Base-by-base conservation (phyloP, 164 flowering plant species). In the Litsea cubeba region DNA sequence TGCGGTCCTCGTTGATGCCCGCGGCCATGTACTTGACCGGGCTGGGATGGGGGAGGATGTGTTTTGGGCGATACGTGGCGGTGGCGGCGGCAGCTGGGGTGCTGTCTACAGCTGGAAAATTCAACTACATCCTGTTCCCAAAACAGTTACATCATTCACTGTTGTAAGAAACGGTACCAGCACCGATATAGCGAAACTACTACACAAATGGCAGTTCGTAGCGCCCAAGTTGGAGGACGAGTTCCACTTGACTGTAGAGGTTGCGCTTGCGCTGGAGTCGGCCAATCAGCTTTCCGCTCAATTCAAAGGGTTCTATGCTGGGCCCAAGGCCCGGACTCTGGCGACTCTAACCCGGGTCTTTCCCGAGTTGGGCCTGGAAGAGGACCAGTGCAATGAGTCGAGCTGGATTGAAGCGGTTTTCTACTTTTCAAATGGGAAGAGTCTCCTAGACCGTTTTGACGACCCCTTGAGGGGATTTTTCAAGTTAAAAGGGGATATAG, bases 51-150 rank as follows among this genome's bases (percentile, higher is more conserved):
- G 81, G 3, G 81, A 79, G 54, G 81, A 73, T 24, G 46, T 79
- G n/a, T 79, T 79, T n/a, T 79, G 81, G 81, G 81, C 81, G 20
- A 72, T 79, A 23, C 68, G 74, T 17, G 79, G 81, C 10, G 78
- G 81, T 0, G 78, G 78, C 5, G 81, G 76, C 1, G 73, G 63
- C 1, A 79, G 81, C 50, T 79, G 69, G 28, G 78, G 81, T 10
- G 66, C 71, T 15, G 32, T 78, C 3, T 20, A 71, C 14, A 26
- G 72, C 1, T 78, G 77, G 75, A 78, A 71, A 24, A 46, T 78
- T 32, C 25, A 69, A 50, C 26, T 78, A 23, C 74, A 68, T 57
- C n/a, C 8, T 1, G 75, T 78, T 57, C 80, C 78, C 11, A 51
- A 70, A 58, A 72, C 30, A 0, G 83, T 81, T 0, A 81, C 83